Percentiles rank a stretch among this genome's conserved stretches.
These are phyloP conservation scores for Exophiala viscosa DNA, from an alignment of 2,329 filamentous ascomycete species.

Conservation along the genomic window DNA sequence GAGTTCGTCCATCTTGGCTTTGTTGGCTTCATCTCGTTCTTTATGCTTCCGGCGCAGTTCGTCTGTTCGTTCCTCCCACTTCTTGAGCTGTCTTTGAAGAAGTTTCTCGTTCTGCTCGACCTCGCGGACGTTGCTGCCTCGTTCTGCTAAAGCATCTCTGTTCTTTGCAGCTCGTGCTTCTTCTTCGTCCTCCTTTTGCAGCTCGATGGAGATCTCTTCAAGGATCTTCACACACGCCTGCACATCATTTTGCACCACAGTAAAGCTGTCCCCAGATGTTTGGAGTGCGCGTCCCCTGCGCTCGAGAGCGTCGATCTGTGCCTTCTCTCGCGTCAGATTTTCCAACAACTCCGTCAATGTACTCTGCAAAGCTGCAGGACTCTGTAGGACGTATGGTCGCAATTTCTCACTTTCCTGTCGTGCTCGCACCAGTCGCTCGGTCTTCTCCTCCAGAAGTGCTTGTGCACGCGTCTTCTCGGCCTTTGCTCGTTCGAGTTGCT, in stretches of 20 bases:
- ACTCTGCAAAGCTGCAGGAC: slow-evolving; percentile 75
- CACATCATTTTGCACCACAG: slow-evolving; percentile 78
- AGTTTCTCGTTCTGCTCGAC: slow-evolving; percentile 84
- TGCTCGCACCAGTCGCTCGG: slow-evolving; percentile 56
- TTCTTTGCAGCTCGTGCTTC: slow-evolving; percentile 74
- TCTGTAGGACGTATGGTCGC: slow-evolving; percentile 86
- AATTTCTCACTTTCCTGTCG: slow-evolving; percentile 86
- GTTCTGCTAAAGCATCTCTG: slow-evolving; percentile 79
- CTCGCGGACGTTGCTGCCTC: slow-evolving; percentile 83
- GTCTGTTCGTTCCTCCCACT: slow-evolving; percentile 83
- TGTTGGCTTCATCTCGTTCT: slow-evolving; percentile 75
- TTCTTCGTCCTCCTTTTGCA: slow-evolving; percentile 89
- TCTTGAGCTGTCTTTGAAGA: slow-evolving; percentile 75
- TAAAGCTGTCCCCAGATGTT: slow-evolving; percentile 86
- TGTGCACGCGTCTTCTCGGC: slow-evolving; percentile 75
- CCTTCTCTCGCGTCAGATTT: slow-evolving; percentile 71
- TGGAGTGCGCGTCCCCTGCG: slow-evolving; percentile 83
- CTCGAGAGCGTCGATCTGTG: slow-evolving; percentile 82
- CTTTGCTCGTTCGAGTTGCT: slow-evolving; percentile 78
- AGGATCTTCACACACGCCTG: slow-evolving; percentile 83
- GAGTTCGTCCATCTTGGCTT: slow-evolving; percentile 86
- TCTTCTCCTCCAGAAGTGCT: slow-evolving; percentile 50
- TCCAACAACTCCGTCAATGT: slow-evolving; percentile 77
- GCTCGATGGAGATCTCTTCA: slow-evolving; percentile 78
- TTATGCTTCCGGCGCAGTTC: slow-evolving; percentile 75